These are phyloP conservation scores for Gastrodia elata DNA, from an alignment of 106 monocot genomes.

Conservation along the genomic window DNA sequence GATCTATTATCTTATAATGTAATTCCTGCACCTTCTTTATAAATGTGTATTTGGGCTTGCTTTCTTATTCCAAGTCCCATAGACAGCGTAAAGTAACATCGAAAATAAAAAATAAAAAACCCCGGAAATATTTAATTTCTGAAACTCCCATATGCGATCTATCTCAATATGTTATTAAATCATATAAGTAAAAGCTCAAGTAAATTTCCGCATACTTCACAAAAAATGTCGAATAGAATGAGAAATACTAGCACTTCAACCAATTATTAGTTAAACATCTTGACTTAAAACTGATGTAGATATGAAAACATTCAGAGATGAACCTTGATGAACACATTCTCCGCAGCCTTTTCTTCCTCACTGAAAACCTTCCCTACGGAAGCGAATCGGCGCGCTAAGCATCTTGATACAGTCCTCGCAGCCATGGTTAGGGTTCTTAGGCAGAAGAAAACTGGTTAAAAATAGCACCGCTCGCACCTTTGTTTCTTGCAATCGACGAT, in stretches of 20 bases:
- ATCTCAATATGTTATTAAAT: neutral
- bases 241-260: neutral
- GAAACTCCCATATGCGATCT: neutral
- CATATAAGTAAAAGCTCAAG: neutral
- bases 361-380: conserved; percentile 40
- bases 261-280: neutral
- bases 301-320: neutral
- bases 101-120: neutral
- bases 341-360: conserved; percentile 65
- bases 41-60: neutral
- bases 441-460: neutral
- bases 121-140: neutral
- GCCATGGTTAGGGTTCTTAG: conserved; percentile 11
- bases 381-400: conserved; percentile 24
- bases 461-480: no score
- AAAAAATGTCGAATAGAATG: neutral
- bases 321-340: conserved; percentile 74
- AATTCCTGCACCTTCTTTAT: no score
- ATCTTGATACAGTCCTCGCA: conserved; percentile 23
- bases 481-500: no score
- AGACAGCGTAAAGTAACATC: neutral
- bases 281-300: neutral
- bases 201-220: neutral
- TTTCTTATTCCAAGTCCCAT: neutral
- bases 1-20: no score